Evolutionary conservation across 2,329 filamentous ascomycete species (phyloP).

Genomic region (Penicillium sp.): DNA sequence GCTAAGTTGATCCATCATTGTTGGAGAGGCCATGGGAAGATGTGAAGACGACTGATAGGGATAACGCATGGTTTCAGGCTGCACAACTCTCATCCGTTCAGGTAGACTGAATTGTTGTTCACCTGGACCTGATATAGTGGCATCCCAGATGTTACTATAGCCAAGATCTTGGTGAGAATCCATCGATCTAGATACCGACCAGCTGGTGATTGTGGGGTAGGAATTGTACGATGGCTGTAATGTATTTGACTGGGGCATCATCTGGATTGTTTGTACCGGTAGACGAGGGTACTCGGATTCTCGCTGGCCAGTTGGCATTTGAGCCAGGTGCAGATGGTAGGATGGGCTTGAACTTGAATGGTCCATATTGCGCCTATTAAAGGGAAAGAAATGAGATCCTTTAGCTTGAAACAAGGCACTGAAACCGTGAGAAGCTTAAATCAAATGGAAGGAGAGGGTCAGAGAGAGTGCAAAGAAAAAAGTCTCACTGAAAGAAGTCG

Average conservation of each 20-base stretch:
- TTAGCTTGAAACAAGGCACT: neutral
- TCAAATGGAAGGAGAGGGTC: slow-evolving; percentile 9
- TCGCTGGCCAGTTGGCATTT: slow-evolving; percentile 24
- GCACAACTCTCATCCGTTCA: neutral
- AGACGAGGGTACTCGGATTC: slow-evolving; percentile 17
- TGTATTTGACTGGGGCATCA: slow-evolving; percentile 11
- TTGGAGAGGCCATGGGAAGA: neutral
- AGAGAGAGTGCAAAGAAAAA: slow-evolving; percentile 6
- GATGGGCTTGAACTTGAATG: slow-evolving; percentile 19
- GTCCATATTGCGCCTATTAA: slow-evolving; percentile 22
- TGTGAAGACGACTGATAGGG: neutral
- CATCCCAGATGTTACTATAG: slow-evolving; percentile 9
- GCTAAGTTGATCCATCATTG: neutral
- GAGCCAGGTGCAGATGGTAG: slow-evolving; percentile 19
- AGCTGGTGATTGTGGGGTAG: slow-evolving; percentile 17
- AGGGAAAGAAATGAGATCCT: neutral
- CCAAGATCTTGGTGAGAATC: slow-evolving; percentile 17
- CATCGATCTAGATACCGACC: slow-evolving; percentile 25
- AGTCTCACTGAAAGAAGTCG: slow-evolving; percentile 3
- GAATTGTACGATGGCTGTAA: slow-evolving; percentile 17
- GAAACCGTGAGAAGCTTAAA: slow-evolving; percentile 9
- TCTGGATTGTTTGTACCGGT: slow-evolving; percentile 20
- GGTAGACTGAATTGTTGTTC: neutral
- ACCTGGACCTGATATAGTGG: neutral
- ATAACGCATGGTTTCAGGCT: neutral